Percentiles rank a stretch among this genome's conserved stretches.
These are phyloP conservation scores for Colletotrichum magnum DNA, from an alignment of 2,329 filamentous ascomycete genomes.

Conservation along the genomic window DNA sequence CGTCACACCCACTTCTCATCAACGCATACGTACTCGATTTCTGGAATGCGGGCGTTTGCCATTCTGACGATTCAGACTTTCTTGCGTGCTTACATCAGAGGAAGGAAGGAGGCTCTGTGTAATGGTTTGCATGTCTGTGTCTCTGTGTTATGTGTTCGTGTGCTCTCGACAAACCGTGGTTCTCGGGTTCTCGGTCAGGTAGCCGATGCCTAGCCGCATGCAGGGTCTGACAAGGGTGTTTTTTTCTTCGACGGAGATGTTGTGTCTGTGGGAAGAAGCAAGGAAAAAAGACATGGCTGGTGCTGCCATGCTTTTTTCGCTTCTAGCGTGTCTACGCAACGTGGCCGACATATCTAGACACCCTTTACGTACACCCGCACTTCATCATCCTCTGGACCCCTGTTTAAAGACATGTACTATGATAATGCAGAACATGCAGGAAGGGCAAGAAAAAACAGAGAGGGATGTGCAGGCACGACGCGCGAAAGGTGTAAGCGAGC, in stretches of 20 bases:
- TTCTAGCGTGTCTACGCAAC: background rate
- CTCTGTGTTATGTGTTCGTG: background rate
- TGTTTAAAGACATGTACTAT: no score
- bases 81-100: background rate
- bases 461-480: background rate
- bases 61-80: background rate
- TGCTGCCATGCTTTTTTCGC: slow-evolving; percentile 5
- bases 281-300: background rate
- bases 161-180: slow-evolving; percentile 2
- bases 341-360: background rate
- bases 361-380: no score
- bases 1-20: background rate
- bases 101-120: background rate
- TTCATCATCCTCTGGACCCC: no score
- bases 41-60: background rate
- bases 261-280: background rate
- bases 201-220: slow-evolving; percentile 26
- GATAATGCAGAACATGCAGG: no score
- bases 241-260: background rate
- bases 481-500: slow-evolving; percentile 1
- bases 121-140: background rate
- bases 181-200: background rate
- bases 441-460: background rate
- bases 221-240: slow-evolving; percentile 32
- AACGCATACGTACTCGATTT: background rate